Percentiles rank a stretch among this genome's conserved stretches.
phyloP scores from a whole-genome alignment of 2,329 filamentous ascomycete species.

The Beauveria scarabaeidicola region DNA sequence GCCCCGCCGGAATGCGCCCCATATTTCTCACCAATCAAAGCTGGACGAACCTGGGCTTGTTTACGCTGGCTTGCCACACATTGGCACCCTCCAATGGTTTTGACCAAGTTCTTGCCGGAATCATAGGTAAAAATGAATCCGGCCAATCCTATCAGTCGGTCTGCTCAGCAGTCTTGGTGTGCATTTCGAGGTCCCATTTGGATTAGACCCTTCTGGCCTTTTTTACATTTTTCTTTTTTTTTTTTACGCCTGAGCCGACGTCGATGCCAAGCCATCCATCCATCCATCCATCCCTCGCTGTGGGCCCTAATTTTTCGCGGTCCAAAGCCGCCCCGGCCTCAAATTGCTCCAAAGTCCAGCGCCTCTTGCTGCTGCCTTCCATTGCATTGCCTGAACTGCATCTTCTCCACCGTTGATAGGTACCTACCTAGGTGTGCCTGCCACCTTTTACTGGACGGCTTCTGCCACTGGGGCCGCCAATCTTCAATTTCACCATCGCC shows the following conservation, averaged over 20 bases:
- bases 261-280: neutral
- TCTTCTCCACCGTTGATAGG: neutral
- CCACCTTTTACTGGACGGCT: neutral
- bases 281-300: neutral
- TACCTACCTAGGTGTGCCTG: no score
- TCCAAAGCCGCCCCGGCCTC: neutral
- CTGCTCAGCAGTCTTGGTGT: no score
- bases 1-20: conserved; percentile 6
- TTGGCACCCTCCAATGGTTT: neutral
- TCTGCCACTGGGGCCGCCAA: neutral
- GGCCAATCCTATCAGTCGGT: no score
- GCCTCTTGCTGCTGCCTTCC: neutral
- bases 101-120: neutral
- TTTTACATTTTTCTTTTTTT: neutral
- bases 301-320: conserved; percentile 2
- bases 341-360: neutral
- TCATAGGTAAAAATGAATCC: no score
- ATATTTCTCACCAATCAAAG: neutral
- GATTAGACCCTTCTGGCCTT: neutral
- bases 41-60: neutral
- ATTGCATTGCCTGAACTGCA: neutral
- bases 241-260: neutral
- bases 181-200: neutral
- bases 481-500: conserved; percentile 7
- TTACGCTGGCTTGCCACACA: conserved; percentile 2